A percentile compares a stretch with the other conserved stretches of the same genome.
Conservation (phyloP, 495 filamentous ascomycete species). For the Penicillium maclennaniae region DNA sequence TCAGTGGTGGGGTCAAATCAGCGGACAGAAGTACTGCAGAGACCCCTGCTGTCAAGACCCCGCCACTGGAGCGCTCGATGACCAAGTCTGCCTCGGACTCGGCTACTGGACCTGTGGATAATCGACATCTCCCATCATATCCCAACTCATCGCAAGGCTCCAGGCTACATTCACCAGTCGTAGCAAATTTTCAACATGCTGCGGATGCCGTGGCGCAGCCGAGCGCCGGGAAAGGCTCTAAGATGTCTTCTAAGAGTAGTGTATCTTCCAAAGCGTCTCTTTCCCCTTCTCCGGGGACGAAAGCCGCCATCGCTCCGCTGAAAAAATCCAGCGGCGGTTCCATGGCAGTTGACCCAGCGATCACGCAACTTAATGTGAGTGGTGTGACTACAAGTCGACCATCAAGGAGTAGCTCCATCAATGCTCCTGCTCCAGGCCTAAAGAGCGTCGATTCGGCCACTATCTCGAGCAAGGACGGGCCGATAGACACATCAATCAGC, state of each 20-base stretch:
- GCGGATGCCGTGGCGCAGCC: slow-evolving; percentile 36
- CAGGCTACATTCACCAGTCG: slow-evolving; percentile 40
- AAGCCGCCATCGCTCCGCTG: slow-evolving; percentile 38
- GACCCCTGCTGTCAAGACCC: slow-evolving; percentile 21
- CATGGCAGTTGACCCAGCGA: slow-evolving; percentile 34
- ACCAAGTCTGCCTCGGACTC: slow-evolving; percentile 25
- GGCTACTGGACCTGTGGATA: slow-evolving; percentile 18
- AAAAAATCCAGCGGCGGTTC: slow-evolving; percentile 43
- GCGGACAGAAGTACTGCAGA: slow-evolving; percentile 34
- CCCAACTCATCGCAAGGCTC: slow-evolving; percentile 36
- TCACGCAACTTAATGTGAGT: slow-evolving; percentile 56
- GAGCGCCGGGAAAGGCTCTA: slow-evolving; percentile 45
- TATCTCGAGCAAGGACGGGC: slow-evolving; percentile 31
- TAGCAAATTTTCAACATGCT: slow-evolving; percentile 26
- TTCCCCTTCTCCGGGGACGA: slow-evolving; percentile 38
- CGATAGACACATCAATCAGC: slow-evolving; percentile 25
- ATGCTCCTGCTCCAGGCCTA: slow-evolving; percentile 23
- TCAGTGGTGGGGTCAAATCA: slow-evolving; percentile 35
- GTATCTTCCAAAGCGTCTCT: slow-evolving; percentile 51
- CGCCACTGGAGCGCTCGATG: slow-evolving; percentile 27
- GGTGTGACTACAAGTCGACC: slow-evolving; percentile 44
- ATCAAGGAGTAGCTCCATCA: slow-evolving; percentile 34
- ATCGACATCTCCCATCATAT: slow-evolving; percentile 22
- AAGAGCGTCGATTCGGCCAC: slow-evolving; percentile 30
- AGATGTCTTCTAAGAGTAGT: slow-evolving; percentile 52